Evolutionary conservation across 2,329 filamentous ascomycete species (phyloP).

Genomic region (Pseudocercospora cruenta): DNA sequence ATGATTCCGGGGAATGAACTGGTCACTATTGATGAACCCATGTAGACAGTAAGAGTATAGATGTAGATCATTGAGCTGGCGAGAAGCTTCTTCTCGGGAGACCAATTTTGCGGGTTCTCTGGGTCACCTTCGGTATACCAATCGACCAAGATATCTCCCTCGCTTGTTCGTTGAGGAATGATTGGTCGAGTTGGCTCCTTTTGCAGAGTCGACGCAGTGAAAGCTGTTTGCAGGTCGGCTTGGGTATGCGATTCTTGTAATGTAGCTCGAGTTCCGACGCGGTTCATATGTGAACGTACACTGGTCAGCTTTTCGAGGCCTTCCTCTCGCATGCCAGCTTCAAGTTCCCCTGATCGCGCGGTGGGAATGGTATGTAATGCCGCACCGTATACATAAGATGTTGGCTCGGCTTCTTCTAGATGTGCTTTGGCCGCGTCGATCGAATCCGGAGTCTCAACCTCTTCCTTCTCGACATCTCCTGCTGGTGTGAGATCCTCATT

Average conservation of each 20-base stretch:
- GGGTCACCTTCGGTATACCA: constrained; percentile 47
- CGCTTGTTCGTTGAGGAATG: constrained; percentile 53
- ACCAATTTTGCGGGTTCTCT: constrained; percentile 41
- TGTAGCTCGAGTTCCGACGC: constrained; percentile 43
- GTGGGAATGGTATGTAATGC: constrained; percentile 25
- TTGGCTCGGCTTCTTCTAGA: constrained; percentile 25
- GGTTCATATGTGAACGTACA: constrained; percentile 25
- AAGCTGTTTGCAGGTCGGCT: constrained; percentile 47
- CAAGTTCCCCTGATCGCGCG: constrained; percentile 15
- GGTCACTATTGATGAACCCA: constrained; percentile 56
- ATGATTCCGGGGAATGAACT: constrained; percentile 53
- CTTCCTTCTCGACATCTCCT: not conserved
- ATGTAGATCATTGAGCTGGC: constrained; percentile 47
- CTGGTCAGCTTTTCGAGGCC: constrained; percentile 31
- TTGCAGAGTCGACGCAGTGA: constrained; percentile 39
- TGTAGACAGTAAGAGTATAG: constrained; percentile 65
- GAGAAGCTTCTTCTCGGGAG: constrained; percentile 35
- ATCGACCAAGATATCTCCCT: constrained; percentile 56
- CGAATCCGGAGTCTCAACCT: constrained; percentile 3
- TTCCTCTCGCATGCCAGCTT: constrained; percentile 11
- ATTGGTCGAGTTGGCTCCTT: constrained; percentile 45
- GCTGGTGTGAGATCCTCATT: not conserved
- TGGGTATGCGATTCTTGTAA: constrained; percentile 41
- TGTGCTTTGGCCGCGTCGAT: constrained; percentile 40
- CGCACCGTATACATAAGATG: not conserved